Evolutionary conservation across 495 filamentous ascomycete species (phyloP), one percentile per base, ranked within the genome.

Genomic region (Tuber magnatum): DNA sequence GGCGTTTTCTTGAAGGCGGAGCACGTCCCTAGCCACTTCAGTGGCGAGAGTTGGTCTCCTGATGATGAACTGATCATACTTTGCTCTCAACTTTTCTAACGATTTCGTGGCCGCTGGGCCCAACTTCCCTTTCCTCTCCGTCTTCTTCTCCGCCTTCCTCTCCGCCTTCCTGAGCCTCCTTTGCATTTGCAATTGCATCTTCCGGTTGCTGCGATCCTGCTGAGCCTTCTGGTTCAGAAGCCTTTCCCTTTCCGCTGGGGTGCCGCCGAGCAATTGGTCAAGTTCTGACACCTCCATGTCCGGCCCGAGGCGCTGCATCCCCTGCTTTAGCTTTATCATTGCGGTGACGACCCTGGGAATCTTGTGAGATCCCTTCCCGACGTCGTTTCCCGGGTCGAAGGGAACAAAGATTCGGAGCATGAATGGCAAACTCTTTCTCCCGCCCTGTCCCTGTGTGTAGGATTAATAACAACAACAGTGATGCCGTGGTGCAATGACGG

Each of bases 351-450:
- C 28, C 28, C 3, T 65, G 56, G 1, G 3, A 6, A 65, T 35
- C 56, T 65, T 65, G 56, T 35, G 4, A 28, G 28, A 35, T 35
- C 10, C 56, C 14, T 9, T 35, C 28, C 28, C 56, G 32, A 65
- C 77, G 10, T 79, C 65, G 61, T 79, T 79, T 22, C 24, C 73
- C 32, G 56, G 61, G 35, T 79, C 77, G 1, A 65, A 79, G 35
- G 77, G 77, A 28, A 79, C 56, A 18, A 35, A 18, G 0, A 65
- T 65, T 35, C 56, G 56, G 56, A 65, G 56, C 56, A 35, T 65
- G 28, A 65, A 65, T 65, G 12, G 3, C 16, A 32, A 16, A 3
- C 0, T 12, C 4, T 65, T 65, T 18, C 9, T 35, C 14, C 6
- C 1, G 56, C 28, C 4, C 35, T 9, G 28, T 20, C 3, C n/a